Evolutionary conservation across 2,329 filamentous ascomycete species (phyloP), one percentile per base, ranked within the genome.

Genomic region (Fusarium guadeloupense): DNA sequence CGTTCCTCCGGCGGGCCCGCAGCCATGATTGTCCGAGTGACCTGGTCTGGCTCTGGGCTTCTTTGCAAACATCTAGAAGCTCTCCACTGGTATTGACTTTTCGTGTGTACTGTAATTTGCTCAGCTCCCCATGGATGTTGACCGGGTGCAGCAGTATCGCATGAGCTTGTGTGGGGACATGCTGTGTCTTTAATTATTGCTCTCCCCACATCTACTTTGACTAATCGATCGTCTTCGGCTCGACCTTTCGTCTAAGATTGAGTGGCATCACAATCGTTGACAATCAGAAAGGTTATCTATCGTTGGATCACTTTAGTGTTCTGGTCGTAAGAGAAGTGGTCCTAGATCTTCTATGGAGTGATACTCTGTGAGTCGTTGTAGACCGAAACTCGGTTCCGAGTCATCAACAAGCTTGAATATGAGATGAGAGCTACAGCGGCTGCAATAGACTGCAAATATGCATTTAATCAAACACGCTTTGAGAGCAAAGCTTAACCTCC

Each of bases 81-180:
- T 53, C 34, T 34, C 14, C 35, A 19, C 28, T 30, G 28, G 28
- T 13, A 19, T 45, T 31, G 42, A 48, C 21, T 37, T 21, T n/a
- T n/a, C n/a, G n/a, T n/a, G 25, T 41, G 28, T 19, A 33, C 23
- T 13, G 35, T 23, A n/a, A 16, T 17, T 21, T 40, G 43, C 47
- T 64, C 53, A 38, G 26, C 46, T 43, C 19, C 44, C 42, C 8
- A 26, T 25, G 5, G 35, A 50, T 49, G 51, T 54, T 48, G 38
- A 16, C 51, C 30, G 37, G 43, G 25, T 38, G 40, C 47, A 35
- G 12, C 23, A 10, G 9, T 31, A 57, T 61, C 26, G 45, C 50
- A 56, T 61, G 54, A 61, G 61, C 61, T 62, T 55, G 48, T 64
- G 55, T 64, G 61, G 60, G 50, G 55, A 51, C 56, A 25, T 35